phyloP scores from a whole-genome alignment of 192 early-diverging fungal species.

The Gaertneriomyces sp. region DNA sequence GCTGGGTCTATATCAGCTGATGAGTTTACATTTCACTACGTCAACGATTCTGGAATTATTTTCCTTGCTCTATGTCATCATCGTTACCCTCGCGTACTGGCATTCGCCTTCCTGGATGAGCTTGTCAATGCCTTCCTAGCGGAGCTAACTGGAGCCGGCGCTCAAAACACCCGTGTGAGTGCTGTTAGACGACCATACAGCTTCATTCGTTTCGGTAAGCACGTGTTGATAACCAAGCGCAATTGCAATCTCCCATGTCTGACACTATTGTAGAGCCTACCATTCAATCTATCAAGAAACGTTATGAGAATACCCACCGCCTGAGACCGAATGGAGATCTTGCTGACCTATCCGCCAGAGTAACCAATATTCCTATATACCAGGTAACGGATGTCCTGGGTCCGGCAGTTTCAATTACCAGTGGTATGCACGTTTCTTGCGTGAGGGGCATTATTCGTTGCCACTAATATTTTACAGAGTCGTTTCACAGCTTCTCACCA shows the following conservation, averaged over 20 bases:
- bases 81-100: constrained; percentile 37
- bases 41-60: constrained; percentile 16
- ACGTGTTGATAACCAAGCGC: background rate
- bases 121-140: constrained; percentile 26
- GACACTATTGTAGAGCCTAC: constrained; percentile 24
- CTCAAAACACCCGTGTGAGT: background rate
- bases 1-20: constrained; percentile 29
- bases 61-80: constrained; percentile 34
- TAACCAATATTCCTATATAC: constrained; percentile 23
- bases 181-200: constrained; percentile 37
- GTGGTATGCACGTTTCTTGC: background rate
- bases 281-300: constrained; percentile 36
- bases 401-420: constrained; percentile 8
- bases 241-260: background rate
- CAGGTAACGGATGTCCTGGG: constrained; percentile 34
- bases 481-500: background rate
- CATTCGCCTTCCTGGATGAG: constrained; percentile 39
- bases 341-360: constrained; percentile 24
- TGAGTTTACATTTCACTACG: constrained; percentile 40
- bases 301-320: constrained; percentile 40
- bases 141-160: constrained; percentile 15
- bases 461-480: background rate
- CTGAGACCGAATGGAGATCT: constrained; percentile 35
- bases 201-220: constrained; percentile 41
- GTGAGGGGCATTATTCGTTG: background rate